Base-by-base conservation (phyloP, 2,329 filamentous ascomycete genomes). In the Claviceps lovelessii region DNA sequence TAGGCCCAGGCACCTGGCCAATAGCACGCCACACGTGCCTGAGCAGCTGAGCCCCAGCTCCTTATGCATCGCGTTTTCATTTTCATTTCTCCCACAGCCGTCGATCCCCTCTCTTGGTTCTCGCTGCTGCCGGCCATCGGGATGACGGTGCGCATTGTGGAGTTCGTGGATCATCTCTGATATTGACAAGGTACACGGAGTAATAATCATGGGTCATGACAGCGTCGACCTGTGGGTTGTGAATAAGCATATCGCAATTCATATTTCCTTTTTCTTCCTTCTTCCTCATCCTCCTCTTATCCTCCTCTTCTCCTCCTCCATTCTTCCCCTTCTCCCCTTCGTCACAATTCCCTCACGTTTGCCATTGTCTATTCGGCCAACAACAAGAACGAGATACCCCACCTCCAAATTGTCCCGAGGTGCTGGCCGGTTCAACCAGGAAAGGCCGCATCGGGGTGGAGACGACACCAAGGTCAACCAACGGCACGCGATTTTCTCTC, bases 1-100 rank as follows among this genome's bases (percentile, higher is more conserved):
- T 33, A 19, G 15, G 29, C 35, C 55, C 64, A 64, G 64, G 64
- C 60, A 64, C 63, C 57, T 56, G 57, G 49, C 66, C 66, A 68
- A 68, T 68, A 28, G 58, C 50, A 19, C 51, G 10, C 53, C n/a
- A 31, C 31, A 35, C 53, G 63, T 66, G 55, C 63, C 64, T 65
- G 62, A 56, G 56, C 47, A 33, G 47, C 29, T 19, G 23, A 29
- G 31, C 33, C 33, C 6, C 15, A 41, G 39, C 39, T 9, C 39
- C n/a, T n/a, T 29, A 31, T 28, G 45, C 17, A 47, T 13, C 13
- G 7, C 35, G 6, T 50, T 39, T 39, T 50, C 29, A 17, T 41
- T 41, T 41, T 17, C n/a, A 6, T 51, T 41, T 28, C 31, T 50
- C 4, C 31, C 5, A 19, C 49, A 35, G 17, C 29, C 17, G 5